Base-by-base conservation (phyloP, 2,329 filamentous ascomycete species). In the Colletotrichum viniferum region DNA sequence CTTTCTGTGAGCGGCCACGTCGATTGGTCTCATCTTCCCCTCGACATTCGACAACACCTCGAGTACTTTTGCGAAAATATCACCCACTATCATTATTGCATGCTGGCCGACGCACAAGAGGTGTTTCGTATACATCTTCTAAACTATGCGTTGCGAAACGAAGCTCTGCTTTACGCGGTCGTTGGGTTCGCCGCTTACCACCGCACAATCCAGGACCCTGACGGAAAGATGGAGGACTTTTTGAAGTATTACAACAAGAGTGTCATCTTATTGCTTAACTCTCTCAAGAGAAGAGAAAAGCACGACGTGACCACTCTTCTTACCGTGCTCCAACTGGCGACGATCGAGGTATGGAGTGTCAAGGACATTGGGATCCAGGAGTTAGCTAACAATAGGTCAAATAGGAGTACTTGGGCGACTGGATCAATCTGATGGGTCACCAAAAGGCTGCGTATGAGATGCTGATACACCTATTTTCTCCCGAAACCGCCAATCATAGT, bases 381-480 rank as follows among this genome's bases (percentile, higher is more conserved):
- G 12, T 56, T 28, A 64, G 32, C 76, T 79, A 67, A 80, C 73
- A 18, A 18, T 2, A 38, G 34, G 48, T 52, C 68, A 60, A 70
- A 60, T 80, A 98, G 95, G 97, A 98, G 85, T 97, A 96, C 80
- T 89, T 98, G 61, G 97, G 97, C 14, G 97, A 99, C 82, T 98
- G 96, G 96, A 92, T 97, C 69, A 98, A 97, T 80, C 88, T 98
- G 18, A 93, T 97, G 84, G 95, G 96, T 26, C 97, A 98, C 82
- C 96, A 98, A 82, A 95, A 94, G 81, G 97, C 96, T 13, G 97
- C 97, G 1, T 92, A 94, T 81, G 92, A 95, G 77, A 93, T 98
- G 79, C 86, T 98, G 61, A 94, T 90, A 2, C 91, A 93, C 58
- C 86, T 98, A 1, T 96, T 95, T 81, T 95, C 92, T 0, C 94